Conservation (phyloP, 2,329 filamentous ascomycete genomes). For the Mariannaea elegans region DNA sequence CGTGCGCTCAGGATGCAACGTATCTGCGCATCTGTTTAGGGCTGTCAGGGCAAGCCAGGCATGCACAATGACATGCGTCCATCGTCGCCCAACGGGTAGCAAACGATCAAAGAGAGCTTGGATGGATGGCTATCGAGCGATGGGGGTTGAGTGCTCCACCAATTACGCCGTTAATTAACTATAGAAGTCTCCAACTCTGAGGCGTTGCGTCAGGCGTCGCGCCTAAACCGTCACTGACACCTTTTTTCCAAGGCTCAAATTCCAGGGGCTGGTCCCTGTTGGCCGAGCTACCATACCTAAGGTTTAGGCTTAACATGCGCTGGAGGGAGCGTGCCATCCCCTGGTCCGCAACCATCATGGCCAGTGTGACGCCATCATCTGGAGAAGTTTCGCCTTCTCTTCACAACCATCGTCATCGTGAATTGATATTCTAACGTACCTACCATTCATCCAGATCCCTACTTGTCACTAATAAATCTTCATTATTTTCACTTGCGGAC, state of each 20-base stretch:
- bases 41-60: too few species aligned
- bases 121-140: too few species aligned
- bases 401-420: not conserved
- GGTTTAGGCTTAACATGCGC: not conserved
- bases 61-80: not conserved
- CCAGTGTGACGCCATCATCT: constrained; percentile 11
- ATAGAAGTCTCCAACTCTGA: too few species aligned
- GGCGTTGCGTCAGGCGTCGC: too few species aligned
- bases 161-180: too few species aligned
- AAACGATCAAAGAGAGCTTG: too few species aligned
- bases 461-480: not conserved
- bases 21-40: constrained; percentile 8
- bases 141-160: too few species aligned
- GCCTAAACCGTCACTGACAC: too few species aligned
- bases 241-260: too few species aligned
- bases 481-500: not conserved
- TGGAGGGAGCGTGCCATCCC: constrained; percentile 4
- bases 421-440: not conserved
- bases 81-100: not conserved
- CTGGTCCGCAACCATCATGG: not conserved
- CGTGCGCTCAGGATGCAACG: constrained; percentile 10
- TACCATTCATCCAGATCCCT: not conserved
- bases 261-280: not conserved
- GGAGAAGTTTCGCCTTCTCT: not conserved
- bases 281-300: not conserved